These are phyloP conservation scores for Fusarium sp. DNA, from an alignment of 2,329 filamentous ascomycete species.

Conservation along the genomic window DNA sequence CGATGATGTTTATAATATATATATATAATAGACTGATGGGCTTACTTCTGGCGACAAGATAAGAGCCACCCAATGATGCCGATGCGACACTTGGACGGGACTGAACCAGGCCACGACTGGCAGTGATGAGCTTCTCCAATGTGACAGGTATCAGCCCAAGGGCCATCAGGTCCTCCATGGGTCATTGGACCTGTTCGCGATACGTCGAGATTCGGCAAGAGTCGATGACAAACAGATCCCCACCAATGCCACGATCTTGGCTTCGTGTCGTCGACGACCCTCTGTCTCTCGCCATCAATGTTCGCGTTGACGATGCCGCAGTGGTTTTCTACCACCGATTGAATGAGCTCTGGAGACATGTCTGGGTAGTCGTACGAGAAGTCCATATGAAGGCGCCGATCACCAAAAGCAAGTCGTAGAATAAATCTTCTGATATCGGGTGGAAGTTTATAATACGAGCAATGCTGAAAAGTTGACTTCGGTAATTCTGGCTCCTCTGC, in stretches of 20 bases:
- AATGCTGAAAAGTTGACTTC: neutral
- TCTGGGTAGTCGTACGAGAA: neutral
- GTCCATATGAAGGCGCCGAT: neutral
- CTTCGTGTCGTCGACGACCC: neutral
- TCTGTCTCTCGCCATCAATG: neutral
- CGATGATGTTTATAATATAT: too few species aligned
- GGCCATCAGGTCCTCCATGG: neutral
- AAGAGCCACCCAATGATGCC: neutral
- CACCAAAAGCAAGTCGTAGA: neutral
- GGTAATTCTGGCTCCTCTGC: neutral
- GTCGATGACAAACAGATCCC: neutral
- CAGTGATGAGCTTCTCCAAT: neutral
- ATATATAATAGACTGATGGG: too few species aligned
- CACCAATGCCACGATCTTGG: neutral
- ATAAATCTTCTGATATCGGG: neutral
- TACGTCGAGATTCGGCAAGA: neutral
- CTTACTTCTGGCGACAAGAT: neutral
- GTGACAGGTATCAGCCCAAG: neutral
- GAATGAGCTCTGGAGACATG: accelerated
- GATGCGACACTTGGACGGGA: neutral
- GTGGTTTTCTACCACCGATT: neutral
- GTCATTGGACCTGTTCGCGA: neutral
- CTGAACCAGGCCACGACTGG: neutral
- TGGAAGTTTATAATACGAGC: neutral
- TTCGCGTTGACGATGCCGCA: neutral